Percentiles rank a stretch among this genome's conserved stretches.
Conservation (phyloP, 345 rosid species). For the Turnera subulata region DNA sequence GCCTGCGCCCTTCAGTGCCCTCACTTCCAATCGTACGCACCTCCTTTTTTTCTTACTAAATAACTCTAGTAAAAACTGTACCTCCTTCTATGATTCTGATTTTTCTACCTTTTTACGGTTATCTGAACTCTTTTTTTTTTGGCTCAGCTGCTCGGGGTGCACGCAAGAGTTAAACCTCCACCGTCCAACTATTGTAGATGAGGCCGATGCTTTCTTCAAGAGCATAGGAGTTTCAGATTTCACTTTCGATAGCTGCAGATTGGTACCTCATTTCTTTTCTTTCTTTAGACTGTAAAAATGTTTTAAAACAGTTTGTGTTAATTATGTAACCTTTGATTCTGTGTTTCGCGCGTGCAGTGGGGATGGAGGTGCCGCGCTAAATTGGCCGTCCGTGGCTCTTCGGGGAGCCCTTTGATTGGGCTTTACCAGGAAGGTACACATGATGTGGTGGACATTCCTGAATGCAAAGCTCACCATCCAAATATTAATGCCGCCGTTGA, state of each 20-base stretch:
- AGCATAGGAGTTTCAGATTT: conserved; percentile 66
- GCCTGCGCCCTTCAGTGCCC: conserved; percentile 74
- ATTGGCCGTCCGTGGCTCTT: conserved; percentile 79
- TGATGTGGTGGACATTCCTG: conserved; percentile 72
- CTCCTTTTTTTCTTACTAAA: too few relatives aligned
- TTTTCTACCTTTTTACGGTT: not conserved
- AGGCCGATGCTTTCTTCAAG: conserved; percentile 65
- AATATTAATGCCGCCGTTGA: conserved; percentile 79
- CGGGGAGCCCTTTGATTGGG: conserved; percentile 64
- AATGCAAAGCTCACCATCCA: conserved; percentile 93
- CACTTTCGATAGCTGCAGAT: conserved; percentile 75
- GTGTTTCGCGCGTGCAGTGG: conserved; percentile 42
- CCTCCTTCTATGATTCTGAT: not conserved
- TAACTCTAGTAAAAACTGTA: conserved; percentile 4
- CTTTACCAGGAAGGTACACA: conserved; percentile 89
- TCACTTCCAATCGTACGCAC: conserved; percentile 70
- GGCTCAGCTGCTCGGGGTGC: conserved; percentile 92
- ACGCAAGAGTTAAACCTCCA: conserved; percentile 81
- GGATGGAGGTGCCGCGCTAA: conserved; percentile 97
- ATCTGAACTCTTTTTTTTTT: not conserved
- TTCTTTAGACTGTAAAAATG: not conserved
- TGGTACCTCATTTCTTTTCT: conserved; percentile 35
- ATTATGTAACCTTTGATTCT: conserved; percentile 14
- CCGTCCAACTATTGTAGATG: conserved; percentile 65
- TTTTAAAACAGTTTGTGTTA: conserved; percentile 3